Evolutionary conservation across 78 protist genomes (phyloP).

Genomic region (Dictyostelium firmibasis): DNA sequence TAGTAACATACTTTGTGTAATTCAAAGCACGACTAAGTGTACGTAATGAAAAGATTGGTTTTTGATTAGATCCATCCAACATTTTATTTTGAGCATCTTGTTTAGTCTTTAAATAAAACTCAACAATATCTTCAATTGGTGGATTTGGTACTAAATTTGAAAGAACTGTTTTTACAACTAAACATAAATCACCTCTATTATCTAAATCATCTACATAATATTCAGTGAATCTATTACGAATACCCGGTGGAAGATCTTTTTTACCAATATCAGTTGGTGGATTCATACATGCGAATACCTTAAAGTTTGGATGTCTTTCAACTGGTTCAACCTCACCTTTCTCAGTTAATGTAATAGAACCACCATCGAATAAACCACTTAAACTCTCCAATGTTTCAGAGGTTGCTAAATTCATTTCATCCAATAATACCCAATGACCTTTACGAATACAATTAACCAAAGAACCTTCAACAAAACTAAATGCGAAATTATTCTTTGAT

Average conservation of each 20-base stretch:
- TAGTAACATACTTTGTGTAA: constrained; percentile 32
- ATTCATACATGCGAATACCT: constrained; percentile 99
- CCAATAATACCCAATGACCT: constrained; percentile 99
- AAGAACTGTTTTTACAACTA: constrained; percentile 81
- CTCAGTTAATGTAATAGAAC: constrained; percentile 94
- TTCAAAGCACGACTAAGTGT: constrained; percentile 95
- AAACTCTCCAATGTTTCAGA: constrained; percentile 96
- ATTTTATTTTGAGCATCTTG: constrained; percentile 72
- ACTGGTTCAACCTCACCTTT: constrained; percentile 92
- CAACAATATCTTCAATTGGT: constrained; percentile 84
- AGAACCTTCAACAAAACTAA: constrained; percentile 95
- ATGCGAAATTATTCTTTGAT: constrained; percentile 85
- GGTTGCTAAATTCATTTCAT: constrained; percentile 99
- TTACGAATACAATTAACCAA: constrained; percentile 91
- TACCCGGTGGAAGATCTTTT: constrained; percentile 94
- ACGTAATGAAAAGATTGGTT: constrained; percentile 96
- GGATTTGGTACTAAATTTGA: constrained; percentile 33
- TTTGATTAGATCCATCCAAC: constrained; percentile 88
- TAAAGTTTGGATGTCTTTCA: constrained; percentile 94
- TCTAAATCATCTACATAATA: constrained; percentile 94
- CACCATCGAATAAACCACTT: constrained; percentile 90
- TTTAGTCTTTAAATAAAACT: constrained; percentile 76
- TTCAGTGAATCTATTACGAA: constrained; percentile 95
- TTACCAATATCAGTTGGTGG: constrained; percentile 99
- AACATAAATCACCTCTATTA: constrained; percentile 86